Evolutionary conservation across 2,329 filamentous ascomycete species (phyloP).

Genomic region (Colletotrichum truncatum): DNA sequence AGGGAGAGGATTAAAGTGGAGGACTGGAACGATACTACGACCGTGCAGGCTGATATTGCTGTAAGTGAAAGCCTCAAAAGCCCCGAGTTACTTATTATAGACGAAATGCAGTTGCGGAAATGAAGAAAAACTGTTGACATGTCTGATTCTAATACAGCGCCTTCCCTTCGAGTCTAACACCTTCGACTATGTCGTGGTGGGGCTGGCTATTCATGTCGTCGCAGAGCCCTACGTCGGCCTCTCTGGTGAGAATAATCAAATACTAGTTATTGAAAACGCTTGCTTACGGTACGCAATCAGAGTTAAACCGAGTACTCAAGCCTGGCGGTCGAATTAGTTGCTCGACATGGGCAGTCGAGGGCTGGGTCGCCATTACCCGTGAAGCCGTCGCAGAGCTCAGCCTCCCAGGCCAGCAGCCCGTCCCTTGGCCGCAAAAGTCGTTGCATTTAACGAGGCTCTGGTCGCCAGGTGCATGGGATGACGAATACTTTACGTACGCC

Average conservation of each 20-base stretch:
- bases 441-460: not conserved
- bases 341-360: conserved; percentile 7
- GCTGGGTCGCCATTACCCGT: not conserved
- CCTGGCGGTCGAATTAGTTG: not conserved
- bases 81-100: not conserved
- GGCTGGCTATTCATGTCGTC: not conserved
- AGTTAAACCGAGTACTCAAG: not conserved
- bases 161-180: conserved; percentile 1
- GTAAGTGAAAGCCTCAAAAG: not conserved
- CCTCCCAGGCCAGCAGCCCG: not conserved
- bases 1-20: not conserved
- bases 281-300: not conserved
- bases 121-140: not conserved
- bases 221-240: conserved; percentile 3
- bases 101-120: not conserved
- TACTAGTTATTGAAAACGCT: not conserved
- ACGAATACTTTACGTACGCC: not conserved
- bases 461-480: conserved; percentile 11
- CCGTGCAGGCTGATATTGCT: not conserved
- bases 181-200: conserved; percentile 2
- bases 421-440: conserved; percentile 10
- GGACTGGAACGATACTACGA: not conserved
- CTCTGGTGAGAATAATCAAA: not conserved
- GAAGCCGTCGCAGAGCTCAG: not conserved
- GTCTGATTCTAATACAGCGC: no score